These are phyloP conservation scores for Coemansia sp. DNA, from an alignment of 192 early-diverging fungal species.

Conservation along the genomic window DNA sequence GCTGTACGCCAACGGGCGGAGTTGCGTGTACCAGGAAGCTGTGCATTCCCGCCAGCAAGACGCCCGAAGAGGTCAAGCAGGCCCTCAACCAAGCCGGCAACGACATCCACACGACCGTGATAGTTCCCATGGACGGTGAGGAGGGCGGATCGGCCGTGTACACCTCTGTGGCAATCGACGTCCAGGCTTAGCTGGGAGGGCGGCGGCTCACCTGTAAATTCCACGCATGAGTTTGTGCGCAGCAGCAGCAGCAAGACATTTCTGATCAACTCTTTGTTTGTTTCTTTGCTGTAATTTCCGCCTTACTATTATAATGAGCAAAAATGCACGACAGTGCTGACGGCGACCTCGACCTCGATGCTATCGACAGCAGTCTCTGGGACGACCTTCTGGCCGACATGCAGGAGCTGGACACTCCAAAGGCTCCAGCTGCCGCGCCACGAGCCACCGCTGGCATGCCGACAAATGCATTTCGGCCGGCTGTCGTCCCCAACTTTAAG, in stretches of 20 bases:
- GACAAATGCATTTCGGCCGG: neutral
- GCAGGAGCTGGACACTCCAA: conserved; percentile 17
- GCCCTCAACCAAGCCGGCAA: neutral
- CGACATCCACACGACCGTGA: conserved; percentile 15
- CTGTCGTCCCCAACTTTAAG: neutral
- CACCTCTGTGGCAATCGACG: conserved; percentile 20
- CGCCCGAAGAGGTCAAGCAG: neutral
- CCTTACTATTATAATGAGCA: neutral
- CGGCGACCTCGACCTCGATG: conserved; percentile 30
- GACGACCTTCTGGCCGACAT: conserved; percentile 33
- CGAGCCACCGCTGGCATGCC: neutral
- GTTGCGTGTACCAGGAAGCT: conserved; percentile 40
- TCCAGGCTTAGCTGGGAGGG: conserved; percentile 1
- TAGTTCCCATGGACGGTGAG: conserved; percentile 4
- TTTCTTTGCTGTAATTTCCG: conserved; percentile 5
- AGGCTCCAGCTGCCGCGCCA: too few species aligned
- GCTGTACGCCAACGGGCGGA: conserved; percentile 17
- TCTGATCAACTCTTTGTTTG: neutral
- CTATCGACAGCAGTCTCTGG: conserved; percentile 26
- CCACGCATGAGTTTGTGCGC: conserved; percentile 14
- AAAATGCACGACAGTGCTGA: conserved; percentile 6
- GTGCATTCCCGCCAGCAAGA: conserved; percentile 3
- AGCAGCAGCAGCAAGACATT: conserved; percentile 7
- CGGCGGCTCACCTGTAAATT: neutral
- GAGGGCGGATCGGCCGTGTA: conserved; percentile 2